phyloP scores from a whole-genome alignment of 495 filamentous ascomycete species.

The Neurospora sp. region DNA sequence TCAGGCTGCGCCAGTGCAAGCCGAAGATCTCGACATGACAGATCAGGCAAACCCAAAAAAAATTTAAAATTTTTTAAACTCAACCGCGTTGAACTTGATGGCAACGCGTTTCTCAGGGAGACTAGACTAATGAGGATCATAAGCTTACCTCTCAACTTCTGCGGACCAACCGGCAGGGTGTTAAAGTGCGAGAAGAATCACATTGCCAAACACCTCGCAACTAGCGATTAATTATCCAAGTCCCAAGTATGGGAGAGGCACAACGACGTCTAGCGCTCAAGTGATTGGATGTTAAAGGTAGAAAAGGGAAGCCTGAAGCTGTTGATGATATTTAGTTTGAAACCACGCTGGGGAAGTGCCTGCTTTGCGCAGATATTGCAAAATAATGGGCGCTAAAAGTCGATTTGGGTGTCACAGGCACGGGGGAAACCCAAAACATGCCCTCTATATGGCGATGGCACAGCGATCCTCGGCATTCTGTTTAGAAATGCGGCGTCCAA shows the following conservation, averaged over 20 bases:
- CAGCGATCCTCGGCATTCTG: neutral
- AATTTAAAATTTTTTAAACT: neutral
- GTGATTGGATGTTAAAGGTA: neutral
- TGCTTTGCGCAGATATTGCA: neutral
- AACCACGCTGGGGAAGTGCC: neutral
- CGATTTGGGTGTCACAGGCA: neutral
- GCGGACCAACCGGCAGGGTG: neutral
- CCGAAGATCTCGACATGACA: neutral
- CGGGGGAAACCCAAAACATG: neutral
- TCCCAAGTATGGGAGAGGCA: neutral
- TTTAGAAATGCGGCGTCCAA: neutral
- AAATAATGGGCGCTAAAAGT: neutral
- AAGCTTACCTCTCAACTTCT: neutral
- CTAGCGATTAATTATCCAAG: neutral
- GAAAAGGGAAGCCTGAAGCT: neutral
- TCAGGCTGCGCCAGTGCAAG: neutral
- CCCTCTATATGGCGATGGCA: neutral
- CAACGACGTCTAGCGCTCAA: neutral
- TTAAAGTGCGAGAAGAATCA: neutral
- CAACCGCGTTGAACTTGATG: neutral
- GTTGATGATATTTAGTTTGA: neutral
- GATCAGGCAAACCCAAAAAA: neutral
- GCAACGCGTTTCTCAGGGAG: neutral
- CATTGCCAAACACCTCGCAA: neutral
- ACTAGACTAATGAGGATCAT: neutral